phyloP scores from a whole-genome alignment of 345 rosid genomes.

The Populus tremula region DNA sequence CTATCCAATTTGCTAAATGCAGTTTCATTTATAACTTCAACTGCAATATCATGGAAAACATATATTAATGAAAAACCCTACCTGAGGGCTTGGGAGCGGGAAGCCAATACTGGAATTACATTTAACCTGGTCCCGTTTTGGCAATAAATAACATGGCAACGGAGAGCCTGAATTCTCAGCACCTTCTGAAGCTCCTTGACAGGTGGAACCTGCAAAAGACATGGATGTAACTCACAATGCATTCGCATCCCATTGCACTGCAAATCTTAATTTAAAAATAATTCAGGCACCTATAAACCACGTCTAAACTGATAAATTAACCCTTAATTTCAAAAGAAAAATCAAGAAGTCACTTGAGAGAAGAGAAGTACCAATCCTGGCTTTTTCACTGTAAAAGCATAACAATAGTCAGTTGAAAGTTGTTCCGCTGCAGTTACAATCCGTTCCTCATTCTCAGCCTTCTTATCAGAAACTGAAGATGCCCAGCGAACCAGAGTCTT shows the following conservation, averaged over 20 bases:
- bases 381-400: conserved; percentile 63
- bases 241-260: neutral
- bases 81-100: conserved; percentile 93
- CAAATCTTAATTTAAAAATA: neutral
- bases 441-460: conserved; percentile 46
- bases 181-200: conserved; percentile 80
- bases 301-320: neutral
- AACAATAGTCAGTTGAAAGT: conserved; percentile 85
- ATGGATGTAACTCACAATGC: neutral
- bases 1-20: neutral
- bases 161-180: conserved; percentile 85
- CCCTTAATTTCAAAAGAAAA: conserved; percentile 5
- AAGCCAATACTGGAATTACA: conserved; percentile 79
- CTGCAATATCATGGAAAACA: neutral
- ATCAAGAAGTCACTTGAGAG: neutral
- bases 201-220: conserved; percentile 58
- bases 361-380: conserved; percentile 50
- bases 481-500: conserved; percentile 95
- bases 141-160: conserved; percentile 78
- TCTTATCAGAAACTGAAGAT: conserved; percentile 51
- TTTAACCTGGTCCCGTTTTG: conserved; percentile 76
- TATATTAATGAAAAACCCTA: conserved; percentile 9
- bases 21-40: neutral
- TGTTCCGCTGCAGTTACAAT: conserved; percentile 70
- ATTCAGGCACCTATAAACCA: neutral